Evolutionary conservation across 139 green algal species (phyloP).

Genomic region (Protoeuglena noctilucae): DNA sequence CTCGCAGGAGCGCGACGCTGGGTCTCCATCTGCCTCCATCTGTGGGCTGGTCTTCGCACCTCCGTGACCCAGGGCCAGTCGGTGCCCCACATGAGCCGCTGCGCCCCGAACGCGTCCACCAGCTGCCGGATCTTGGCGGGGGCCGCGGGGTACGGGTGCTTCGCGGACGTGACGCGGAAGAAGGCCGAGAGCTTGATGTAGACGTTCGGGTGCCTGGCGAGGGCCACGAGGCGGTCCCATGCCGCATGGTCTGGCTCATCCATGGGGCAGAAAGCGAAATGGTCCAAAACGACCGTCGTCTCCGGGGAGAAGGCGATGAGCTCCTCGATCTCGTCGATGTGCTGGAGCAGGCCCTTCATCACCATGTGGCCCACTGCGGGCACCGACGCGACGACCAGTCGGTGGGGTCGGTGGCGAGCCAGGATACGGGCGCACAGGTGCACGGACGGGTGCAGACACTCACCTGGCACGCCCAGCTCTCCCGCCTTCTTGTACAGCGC

Average conservation of each 20-base stretch:
- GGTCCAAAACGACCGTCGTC: conserved; percentile 46
- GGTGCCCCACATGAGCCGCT: background rate
- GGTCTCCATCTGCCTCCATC: too few species aligned
- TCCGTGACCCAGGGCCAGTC: background rate
- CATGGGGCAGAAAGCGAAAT: conserved; percentile 44
- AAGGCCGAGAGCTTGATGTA: conserved; percentile 41
- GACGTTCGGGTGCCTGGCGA: conserved; percentile 31
- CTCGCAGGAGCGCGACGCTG: too few species aligned
- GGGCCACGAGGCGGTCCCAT: conserved; percentile 19
- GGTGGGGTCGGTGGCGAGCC: too few species aligned
- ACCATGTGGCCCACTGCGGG: conserved; percentile 54
- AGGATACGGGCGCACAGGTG: too few species aligned
- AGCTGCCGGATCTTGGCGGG: conserved; percentile 13
- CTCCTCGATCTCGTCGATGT: conserved; percentile 34
- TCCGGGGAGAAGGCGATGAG: conserved; percentile 24
- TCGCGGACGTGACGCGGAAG: conserved; percentile 27
- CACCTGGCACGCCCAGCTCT: conserved; percentile 29
- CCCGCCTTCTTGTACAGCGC: conserved; percentile 32
- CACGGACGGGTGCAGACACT: too few species aligned
- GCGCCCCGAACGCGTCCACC: conserved; percentile 6
- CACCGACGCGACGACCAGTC: too few species aligned
- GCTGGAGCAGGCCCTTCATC: conserved; percentile 36
- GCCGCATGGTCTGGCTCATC: too few species aligned
- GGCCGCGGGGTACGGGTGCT: conserved; percentile 28
- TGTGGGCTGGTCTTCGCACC: too few species aligned